These are phyloP conservation scores for Fusarium brevicatenulatum DNA, from an alignment of 2,329 filamentous ascomycete species.

Conservation along the genomic window DNA sequence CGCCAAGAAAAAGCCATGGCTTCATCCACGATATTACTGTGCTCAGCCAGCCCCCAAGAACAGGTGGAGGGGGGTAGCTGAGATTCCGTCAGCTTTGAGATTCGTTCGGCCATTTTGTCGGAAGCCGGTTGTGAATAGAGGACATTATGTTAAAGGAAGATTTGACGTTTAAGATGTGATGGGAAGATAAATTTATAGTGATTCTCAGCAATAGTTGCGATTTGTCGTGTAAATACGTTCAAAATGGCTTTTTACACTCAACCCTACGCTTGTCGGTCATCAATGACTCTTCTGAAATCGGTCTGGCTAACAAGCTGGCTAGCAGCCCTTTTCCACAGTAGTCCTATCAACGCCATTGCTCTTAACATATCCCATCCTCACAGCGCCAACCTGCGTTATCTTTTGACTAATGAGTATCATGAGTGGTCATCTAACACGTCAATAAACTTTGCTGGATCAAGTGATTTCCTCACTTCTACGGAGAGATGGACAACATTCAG, in stretches of 20 bases:
- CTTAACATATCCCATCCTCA: not conserved
- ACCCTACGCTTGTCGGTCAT: accelerated
- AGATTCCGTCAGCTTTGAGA: not conserved
- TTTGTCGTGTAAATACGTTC: accelerated
- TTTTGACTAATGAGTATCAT: not conserved
- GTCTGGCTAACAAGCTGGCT: not conserved
- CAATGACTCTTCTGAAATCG: not conserved
- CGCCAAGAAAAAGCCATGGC: not conserved
- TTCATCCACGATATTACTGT: not conserved
- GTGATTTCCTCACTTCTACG: accelerated
- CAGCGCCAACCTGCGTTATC: not conserved
- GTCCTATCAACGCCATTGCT: not conserved
- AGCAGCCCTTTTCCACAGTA: accelerated
- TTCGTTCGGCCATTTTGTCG: not conserved
- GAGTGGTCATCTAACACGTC: not conserved
- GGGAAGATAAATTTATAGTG: accelerated
- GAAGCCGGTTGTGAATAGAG: not conserved
- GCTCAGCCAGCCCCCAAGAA: not conserved
- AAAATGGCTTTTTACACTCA: not conserved
- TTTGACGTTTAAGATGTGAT: accelerated
- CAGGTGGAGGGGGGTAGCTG: not conserved
- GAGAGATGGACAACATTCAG: not conserved
- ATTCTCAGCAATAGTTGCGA: too few relatives aligned
- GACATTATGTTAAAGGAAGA: accelerated
- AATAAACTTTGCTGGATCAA: not conserved